These are phyloP conservation scores for Ceratobasidium sp. DNA, from an alignment of 1,284 basidiomycete genomes.

Conservation along the genomic window DNA sequence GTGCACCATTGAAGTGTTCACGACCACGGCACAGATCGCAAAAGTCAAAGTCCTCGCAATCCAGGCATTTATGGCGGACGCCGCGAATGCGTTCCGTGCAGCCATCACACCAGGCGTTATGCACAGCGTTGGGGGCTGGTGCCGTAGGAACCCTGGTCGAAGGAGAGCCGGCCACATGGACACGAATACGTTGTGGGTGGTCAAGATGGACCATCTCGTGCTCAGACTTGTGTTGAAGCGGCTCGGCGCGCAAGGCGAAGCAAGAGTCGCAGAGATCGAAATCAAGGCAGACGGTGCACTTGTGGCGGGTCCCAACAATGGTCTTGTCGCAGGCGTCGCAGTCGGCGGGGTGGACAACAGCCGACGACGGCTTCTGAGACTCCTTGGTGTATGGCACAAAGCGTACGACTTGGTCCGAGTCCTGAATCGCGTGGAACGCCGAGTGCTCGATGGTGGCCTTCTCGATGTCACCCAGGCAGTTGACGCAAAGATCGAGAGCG, in stretches of 20 bases:
- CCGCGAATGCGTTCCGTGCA: constrained; percentile 65
- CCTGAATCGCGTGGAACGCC: constrained; percentile 21
- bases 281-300: constrained; percentile 44
- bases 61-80: constrained; percentile 73
- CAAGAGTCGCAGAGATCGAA: constrained; percentile 34
- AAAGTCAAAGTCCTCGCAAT: constrained; percentile 76
- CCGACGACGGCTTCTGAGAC: background rate
- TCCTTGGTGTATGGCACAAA: constrained; percentile 28
- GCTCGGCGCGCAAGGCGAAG: constrained; percentile 10
- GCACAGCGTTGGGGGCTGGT: constrained; percentile 43
- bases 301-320: constrained; percentile 44
- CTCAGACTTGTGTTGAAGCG: constrained; percentile 32
- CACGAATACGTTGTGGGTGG: constrained; percentile 15
- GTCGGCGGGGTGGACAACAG: constrained; percentile 38
- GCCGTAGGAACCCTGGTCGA: constrained; percentile 6
- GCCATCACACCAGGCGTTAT: constrained; percentile 60
- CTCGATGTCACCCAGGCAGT: constrained; percentile 25
- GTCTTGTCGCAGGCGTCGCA: constrained; percentile 44
- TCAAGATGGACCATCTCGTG: constrained; percentile 35
- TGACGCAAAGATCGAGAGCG: constrained; percentile 28
- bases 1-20: constrained; percentile 56
- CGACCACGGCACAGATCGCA: constrained; percentile 64
- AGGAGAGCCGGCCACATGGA: constrained; percentile 6
- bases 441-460: constrained; percentile 25
- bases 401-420: constrained; percentile 24